These are phyloP conservation scores for Microsporum canis DNA, from an alignment of 2,329 filamentous ascomycete species.

Conservation along the genomic window DNA sequence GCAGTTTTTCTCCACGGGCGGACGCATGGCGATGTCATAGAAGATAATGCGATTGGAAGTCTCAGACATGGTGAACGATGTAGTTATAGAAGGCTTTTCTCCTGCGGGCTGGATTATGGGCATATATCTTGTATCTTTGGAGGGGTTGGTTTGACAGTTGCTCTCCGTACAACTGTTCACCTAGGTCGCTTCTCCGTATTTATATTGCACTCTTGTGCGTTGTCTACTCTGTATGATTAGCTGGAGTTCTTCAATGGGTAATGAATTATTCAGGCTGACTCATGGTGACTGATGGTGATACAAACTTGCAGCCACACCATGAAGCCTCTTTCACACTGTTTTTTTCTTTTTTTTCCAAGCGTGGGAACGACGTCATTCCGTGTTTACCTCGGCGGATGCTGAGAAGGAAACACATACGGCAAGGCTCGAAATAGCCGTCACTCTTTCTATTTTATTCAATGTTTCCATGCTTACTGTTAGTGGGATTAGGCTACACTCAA, in stretches of 20 bases:
- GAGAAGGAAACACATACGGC: too few species aligned
- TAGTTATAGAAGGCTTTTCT: background rate
- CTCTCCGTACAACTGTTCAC: background rate
- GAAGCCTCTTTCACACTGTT: background rate
- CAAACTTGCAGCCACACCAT: background rate
- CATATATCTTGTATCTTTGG: background rate
- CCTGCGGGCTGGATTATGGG: background rate
- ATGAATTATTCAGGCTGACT: background rate
- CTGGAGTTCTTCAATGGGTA: too few species aligned
- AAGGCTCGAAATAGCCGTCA: too few species aligned
- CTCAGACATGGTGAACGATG: background rate
- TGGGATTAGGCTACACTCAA: too few species aligned
- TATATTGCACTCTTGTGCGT: background rate
- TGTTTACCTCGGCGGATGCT: background rate
- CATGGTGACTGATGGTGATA: background rate
- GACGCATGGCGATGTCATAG: slow-evolving; percentile 39
- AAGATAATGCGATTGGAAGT: slow-evolving; percentile 25
- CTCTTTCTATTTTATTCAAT: too few species aligned
- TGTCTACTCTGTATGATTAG: too few species aligned
- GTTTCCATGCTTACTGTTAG: too few species aligned
- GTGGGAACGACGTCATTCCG: background rate
- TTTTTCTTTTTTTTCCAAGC: background rate
- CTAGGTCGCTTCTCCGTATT: background rate
- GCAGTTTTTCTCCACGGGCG: slow-evolving; percentile 18
- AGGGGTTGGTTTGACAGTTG: background rate